phyloP scores from a whole-genome alignment of 75 land plant genomes.

The Isoetes taiwanensis region DNA sequence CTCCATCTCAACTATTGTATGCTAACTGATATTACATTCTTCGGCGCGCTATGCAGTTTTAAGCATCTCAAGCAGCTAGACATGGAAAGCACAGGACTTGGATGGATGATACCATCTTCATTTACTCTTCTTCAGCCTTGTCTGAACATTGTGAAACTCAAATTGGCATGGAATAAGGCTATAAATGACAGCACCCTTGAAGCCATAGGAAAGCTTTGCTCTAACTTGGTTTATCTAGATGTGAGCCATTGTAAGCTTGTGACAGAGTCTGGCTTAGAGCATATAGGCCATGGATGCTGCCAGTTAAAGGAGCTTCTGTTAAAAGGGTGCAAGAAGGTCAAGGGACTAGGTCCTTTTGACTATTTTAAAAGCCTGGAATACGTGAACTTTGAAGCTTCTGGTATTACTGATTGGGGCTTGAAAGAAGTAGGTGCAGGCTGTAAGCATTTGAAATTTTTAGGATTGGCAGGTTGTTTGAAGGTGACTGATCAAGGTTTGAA shows the following conservation, averaged over 20 bases:
- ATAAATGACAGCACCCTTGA: slow-evolving; percentile 12
- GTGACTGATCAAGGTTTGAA: slow-evolving; percentile 14
- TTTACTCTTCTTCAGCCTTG: background rate
- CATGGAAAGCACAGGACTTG: slow-evolving; percentile 28
- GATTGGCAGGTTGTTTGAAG: slow-evolving; percentile 9
- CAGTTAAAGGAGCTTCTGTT: slow-evolving; percentile 16
- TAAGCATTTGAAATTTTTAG: background rate
- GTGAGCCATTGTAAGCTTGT: slow-evolving; percentile 18
- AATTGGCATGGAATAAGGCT: slow-evolving; percentile 12
- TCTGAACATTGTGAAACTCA: slow-evolving; percentile 8
- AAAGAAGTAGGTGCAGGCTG: slow-evolving; percentile 15
- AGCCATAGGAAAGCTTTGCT: slow-evolving; percentile 12
- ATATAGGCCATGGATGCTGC: slow-evolving; percentile 12
- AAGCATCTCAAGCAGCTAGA: slow-evolving; percentile 10
- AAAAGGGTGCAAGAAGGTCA: slow-evolving; percentile 12
- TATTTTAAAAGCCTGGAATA: slow-evolving; percentile 15
- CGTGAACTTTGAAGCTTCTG: slow-evolving; percentile 7
- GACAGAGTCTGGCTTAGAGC: slow-evolving; percentile 17
- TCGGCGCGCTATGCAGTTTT: slow-evolving; percentile 12
- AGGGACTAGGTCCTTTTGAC: slow-evolving; percentile 4
- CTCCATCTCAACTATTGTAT: slow-evolving; percentile 22
- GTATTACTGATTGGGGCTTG: slow-evolving; percentile 18
- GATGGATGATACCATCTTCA: background rate
- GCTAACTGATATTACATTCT: slow-evolving; percentile 23
- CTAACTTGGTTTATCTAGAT: slow-evolving; percentile 15